phyloP scores from a whole-genome alignment of 495 filamentous ascomycete genomes.

The Podospora pseudoanserina region DNA sequence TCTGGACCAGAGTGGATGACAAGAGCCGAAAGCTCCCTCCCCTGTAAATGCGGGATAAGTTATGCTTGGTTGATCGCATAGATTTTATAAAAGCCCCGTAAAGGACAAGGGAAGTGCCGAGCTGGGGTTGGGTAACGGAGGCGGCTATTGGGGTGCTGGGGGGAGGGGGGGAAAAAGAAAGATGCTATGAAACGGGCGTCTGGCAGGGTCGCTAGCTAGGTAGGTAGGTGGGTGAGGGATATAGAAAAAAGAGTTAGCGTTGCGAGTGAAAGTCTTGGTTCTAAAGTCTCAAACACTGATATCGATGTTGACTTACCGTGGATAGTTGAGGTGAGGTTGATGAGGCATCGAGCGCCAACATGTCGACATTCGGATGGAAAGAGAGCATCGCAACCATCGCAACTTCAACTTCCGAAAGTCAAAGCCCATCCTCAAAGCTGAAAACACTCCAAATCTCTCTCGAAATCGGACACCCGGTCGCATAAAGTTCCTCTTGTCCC shows the following conservation, averaged over 20 bases:
- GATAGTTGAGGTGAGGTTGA: too few species aligned
- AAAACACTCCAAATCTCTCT: neutral
- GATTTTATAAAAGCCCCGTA: neutral
- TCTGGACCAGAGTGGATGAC: too few species aligned
- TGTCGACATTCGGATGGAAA: neutral
- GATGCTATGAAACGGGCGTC: neutral
- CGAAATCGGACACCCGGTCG: neutral
- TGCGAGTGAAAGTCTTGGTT: neutral
- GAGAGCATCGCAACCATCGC: too few species aligned
- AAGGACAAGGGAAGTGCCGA: neutral
- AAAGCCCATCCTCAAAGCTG: neutral
- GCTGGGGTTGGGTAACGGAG: neutral
- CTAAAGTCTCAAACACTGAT: neutral
- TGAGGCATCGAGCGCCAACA: too few species aligned
- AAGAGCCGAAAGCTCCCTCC: constrained; percentile 4
- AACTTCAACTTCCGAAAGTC: neutral
- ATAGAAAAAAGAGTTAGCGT: neutral
- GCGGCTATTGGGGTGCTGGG: neutral
- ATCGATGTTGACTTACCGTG: neutral
- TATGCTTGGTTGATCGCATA: neutral
- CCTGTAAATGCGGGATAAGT: constrained; percentile 13
- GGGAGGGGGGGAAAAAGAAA: neutral
- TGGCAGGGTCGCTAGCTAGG: neutral
- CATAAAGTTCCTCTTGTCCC: neutral
- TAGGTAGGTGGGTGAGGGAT: too few species aligned